These are phyloP conservation scores for Sporothrix mexicana DNA, from an alignment of 2,329 filamentous ascomycete species.

Conservation along the genomic window DNA sequence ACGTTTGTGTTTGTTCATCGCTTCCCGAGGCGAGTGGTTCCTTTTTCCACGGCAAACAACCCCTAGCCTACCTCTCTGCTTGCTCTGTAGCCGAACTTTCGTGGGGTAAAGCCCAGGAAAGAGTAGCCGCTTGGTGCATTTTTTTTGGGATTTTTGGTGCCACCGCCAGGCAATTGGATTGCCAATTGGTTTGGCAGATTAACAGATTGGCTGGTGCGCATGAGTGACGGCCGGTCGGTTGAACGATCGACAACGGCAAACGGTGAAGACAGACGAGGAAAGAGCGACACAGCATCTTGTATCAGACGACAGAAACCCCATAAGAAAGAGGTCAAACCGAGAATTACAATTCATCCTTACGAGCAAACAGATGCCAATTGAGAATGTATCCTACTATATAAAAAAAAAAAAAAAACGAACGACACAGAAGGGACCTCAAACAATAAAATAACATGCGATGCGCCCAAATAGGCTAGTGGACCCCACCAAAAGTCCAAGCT, in stretches of 20 bases:
- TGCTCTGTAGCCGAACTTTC: constrained; percentile 29
- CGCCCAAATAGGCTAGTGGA: constrained; percentile 19
- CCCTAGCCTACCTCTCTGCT: constrained; percentile 9
- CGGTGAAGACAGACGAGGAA: background rate
- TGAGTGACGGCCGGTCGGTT: constrained; percentile 18
- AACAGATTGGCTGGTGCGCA: constrained; percentile 10
- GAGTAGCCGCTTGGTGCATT: background rate
- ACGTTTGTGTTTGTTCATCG: background rate
- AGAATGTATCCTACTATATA: background rate
- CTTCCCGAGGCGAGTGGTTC: constrained; percentile 29
- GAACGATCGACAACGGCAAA: constrained; percentile 18
- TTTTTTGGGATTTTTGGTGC: too few relatives aligned
- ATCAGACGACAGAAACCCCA: background rate
- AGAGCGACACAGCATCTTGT: background rate
- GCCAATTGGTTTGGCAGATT: constrained; percentile 22
- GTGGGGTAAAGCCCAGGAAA: constrained; percentile 20
- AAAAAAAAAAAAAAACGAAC: background rate
- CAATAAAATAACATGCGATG: constrained; percentile 15
- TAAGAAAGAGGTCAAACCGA: background rate
- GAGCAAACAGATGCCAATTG: background rate
- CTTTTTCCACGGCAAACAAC: constrained; percentile 33
- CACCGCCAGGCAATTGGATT: constrained; percentile 4
- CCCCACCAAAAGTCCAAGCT: constrained; percentile 27
- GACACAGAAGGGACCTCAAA: background rate
- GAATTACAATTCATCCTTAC: background rate